Evolutionary conservation across 2,329 filamentous ascomycete genomes (phyloP).

Genomic region (Myriosclerotinia curreyana): DNA sequence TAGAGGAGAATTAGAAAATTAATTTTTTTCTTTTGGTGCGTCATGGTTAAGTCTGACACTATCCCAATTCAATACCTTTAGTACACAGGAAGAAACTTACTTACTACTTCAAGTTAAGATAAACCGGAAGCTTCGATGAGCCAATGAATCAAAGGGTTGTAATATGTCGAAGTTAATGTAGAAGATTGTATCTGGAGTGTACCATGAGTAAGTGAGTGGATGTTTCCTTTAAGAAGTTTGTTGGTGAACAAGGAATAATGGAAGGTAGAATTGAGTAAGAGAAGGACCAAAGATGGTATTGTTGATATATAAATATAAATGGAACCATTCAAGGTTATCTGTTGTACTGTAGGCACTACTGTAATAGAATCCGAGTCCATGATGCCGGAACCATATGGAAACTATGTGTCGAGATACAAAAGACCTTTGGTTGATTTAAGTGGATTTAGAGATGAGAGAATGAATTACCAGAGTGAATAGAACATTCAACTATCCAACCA

Average conservation of each 20-base stretch:
- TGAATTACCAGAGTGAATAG: constrained; percentile 12
- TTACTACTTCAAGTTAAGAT: background rate
- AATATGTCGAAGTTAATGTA: background rate
- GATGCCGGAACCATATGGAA: background rate
- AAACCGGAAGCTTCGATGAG: background rate
- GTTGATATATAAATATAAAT: background rate
- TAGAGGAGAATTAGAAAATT: background rate
- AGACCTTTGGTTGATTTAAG: background rate
- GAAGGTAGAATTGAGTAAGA: background rate
- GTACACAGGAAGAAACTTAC: background rate
- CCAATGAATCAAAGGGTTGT: background rate
- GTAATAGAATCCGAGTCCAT: background rate
- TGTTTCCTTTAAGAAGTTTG: background rate
- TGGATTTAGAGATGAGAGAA: background rate
- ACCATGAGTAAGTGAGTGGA: background rate
- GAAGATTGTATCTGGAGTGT: background rate
- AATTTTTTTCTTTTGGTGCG: background rate
- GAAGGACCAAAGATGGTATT: background rate
- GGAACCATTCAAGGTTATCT: background rate
- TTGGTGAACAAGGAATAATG: background rate
- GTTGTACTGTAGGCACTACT: background rate
- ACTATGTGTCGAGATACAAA: background rate
- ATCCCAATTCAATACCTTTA: background rate
- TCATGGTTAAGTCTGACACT: background rate
- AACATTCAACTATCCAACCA: background rate